Evolutionary conservation across 805 yeast genomes (phyloP).

Genomic region (Ogataea ganodermae): DNA sequence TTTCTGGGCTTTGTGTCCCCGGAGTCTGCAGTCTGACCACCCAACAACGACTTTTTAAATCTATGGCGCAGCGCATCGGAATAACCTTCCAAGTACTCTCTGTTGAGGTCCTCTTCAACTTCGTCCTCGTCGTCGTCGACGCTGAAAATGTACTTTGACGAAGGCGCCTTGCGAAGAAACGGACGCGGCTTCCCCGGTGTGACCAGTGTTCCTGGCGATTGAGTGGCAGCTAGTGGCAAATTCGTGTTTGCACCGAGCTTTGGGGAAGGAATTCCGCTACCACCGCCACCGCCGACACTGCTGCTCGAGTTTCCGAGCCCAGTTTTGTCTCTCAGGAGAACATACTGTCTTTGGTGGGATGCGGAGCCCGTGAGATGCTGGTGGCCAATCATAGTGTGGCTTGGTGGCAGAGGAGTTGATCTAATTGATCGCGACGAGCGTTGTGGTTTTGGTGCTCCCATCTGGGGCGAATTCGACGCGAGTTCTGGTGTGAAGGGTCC

Average conservation of each 20-base stretch:
- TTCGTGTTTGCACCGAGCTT: conserved; percentile 10
- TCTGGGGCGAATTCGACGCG: conserved; percentile 1
- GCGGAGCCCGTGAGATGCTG: conserved; percentile 24
- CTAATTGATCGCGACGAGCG: conserved; percentile 17
- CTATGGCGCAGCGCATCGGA: conserved; percentile 63
- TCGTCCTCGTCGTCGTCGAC: conserved; percentile 85
- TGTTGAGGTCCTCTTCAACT: conserved; percentile 56
- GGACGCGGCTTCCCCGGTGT: conserved; percentile 26
- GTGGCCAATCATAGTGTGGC: conserved; percentile 18
- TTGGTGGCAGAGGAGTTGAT: conserved; percentile 28
- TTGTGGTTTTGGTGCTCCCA: conserved; percentile 14
- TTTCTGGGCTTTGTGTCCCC: conserved; percentile 16
- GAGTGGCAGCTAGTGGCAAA: conserved; percentile 11
- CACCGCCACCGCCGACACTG: conserved; percentile 4
- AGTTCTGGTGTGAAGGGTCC: conserved; percentile 13
- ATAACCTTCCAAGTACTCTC: conserved; percentile 70
- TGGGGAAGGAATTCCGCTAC: conserved; percentile 17
- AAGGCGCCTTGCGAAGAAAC: conserved; percentile 30
- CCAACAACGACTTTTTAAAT: conserved; percentile 34
- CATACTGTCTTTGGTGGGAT: conserved; percentile 36
- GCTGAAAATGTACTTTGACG: conserved; percentile 53
- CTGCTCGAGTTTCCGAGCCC: conserved; percentile 5
- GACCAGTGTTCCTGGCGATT: conserved; percentile 5
- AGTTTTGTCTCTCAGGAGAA: conserved; percentile 33
- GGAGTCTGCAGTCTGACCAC: conserved; percentile 2